A percentile compares a stretch with the other conserved stretches of the same genome.
Conservation (phyloP, 495 filamentous ascomycete genomes). For the Hypoxylon perforatum region DNA sequence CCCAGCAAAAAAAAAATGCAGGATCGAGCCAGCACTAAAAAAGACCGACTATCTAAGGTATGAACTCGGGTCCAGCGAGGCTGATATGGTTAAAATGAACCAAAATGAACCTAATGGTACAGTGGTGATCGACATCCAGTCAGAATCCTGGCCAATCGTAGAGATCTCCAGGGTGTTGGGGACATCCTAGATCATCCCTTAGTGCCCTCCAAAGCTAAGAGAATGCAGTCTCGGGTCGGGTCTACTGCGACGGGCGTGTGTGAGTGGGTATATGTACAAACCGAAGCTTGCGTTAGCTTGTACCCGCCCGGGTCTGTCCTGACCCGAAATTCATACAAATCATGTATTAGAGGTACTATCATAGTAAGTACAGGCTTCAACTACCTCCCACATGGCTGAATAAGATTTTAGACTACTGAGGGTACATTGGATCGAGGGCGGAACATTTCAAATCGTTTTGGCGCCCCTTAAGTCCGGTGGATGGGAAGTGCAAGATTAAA, state of each 20-base stretch:
- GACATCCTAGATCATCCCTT: conserved; percentile 24
- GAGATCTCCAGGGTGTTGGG: conserved; percentile 34
- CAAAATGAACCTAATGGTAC: conserved; percentile 31
- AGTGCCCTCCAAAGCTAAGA: conserved; percentile 21
- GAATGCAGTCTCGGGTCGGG: conserved; percentile 36
- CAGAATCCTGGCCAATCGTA: conserved; percentile 22
- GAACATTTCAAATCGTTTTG: conserved; percentile 28
- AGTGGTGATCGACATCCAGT: conserved; percentile 35
- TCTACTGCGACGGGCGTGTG: conserved; percentile 31
- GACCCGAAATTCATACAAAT: not conserved
- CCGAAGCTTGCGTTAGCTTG: not conserved
- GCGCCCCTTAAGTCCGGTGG: conserved; percentile 30
- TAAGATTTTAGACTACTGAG: conserved; percentile 29
- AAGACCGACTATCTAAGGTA: not conserved
- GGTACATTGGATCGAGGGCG: conserved; percentile 23
- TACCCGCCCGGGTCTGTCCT: not conserved
- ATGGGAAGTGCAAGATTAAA: conserved; percentile 1
- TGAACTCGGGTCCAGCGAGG: conserved; percentile 32
- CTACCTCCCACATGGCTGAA: conserved; percentile 27
- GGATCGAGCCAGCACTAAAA: conserved; percentile 28
- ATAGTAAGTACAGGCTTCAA: conserved; percentile 34
- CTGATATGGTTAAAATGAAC: conserved; percentile 38
- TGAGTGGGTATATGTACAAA: conserved; percentile 25
- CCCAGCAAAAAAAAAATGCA: conserved; percentile 26
- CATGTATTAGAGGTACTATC: conserved; percentile 18